Evolutionary conservation across 2,329 filamentous ascomycete genomes (phyloP), one percentile per base, ranked within the genome.

Genomic region (Shiraia sp.): DNA sequence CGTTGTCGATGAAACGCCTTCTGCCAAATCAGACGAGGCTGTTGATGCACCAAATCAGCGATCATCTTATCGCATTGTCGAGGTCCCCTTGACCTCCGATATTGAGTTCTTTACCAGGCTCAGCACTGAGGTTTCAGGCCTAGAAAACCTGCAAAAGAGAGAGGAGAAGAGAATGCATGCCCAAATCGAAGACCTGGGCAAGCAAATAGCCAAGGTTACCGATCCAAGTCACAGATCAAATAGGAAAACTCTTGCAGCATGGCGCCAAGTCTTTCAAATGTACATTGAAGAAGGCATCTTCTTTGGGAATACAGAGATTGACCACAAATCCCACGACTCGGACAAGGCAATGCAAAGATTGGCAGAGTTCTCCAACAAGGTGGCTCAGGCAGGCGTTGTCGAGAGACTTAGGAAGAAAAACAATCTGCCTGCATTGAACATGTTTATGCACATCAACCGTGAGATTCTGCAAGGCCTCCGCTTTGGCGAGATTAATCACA

Each of bases 401-500:
- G 75, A 76, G 13, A 53, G 61, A 35, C 85, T 92, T 69, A 87
- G 83, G 65, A 77, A 87, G 33, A 74, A 79, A 16, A 78, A 84
- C 37, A 90, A 87, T 53, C 74, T 76, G 15, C 62, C 73, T 7
- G 85, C 88, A 1, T 80, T 90, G 35, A 72, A 79, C 38, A 78
- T 78, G 16, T 95, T 95, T 58, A 70, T 92, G 47, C 73, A 78
- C 33, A 77, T 95, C 55, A 95, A 95, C 62, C 74, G 81, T 16
- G 79, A 81, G 37, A 77, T 95, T n/a, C 75, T 95, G n/a, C 85
- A 85, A 47, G 86, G 87, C 36, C 76, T 95, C 51, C 84, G 85
- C 45, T 95, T 95, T 55, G 88, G 91, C 59, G 89, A 93, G 62
- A 83, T 95, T 51, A 95, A 95, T 59, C 81, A 82, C 51, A 79